A percentile compares a stretch with the other conserved stretches of the same genome.
These are phyloP conservation scores for Pythium oligandrum DNA, from an alignment of 352 stramenopile species.

Conservation along the genomic window DNA sequence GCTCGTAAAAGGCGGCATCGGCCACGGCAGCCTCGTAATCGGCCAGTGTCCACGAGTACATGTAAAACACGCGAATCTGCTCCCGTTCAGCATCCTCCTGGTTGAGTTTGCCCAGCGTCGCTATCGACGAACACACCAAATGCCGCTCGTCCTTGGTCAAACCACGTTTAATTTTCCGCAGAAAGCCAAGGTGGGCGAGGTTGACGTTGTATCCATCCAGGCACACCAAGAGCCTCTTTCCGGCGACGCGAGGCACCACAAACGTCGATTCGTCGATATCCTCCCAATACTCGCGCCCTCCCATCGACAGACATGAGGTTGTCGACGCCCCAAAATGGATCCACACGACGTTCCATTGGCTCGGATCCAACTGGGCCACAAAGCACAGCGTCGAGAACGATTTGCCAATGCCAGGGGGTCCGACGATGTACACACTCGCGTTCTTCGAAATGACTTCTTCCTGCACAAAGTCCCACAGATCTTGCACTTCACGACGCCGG, in stretches of 20 bases:
- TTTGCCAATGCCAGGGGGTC: slow-evolving; percentile 19
- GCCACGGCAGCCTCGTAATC: neutral
- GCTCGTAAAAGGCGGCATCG: neutral
- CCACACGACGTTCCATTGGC: slow-evolving; percentile 22
- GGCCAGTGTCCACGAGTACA: neutral
- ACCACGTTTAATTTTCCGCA: neutral
- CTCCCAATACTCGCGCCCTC: neutral
- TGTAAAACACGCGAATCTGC: neutral
- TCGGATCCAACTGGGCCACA: slow-evolving; percentile 13
- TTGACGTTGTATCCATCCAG: neutral
- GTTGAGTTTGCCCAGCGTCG: slow-evolving; percentile 2
- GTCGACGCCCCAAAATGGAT: slow-evolving; percentile 6
- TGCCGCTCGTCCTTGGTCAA: neutral
- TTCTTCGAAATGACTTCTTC: slow-evolving; percentile 10
- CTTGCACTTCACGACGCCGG: neutral
- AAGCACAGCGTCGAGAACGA: slow-evolving; percentile 12
- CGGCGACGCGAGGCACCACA: neutral
- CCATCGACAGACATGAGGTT: neutral
- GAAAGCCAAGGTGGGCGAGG: neutral
- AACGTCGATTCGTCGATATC: neutral
- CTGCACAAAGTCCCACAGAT: slow-evolving; percentile 4
- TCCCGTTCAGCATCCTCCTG: neutral
- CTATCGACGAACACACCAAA: slow-evolving; percentile 5
- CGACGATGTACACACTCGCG: slow-evolving; percentile 12
- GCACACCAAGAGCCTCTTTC: neutral